Conservation (phyloP, 2,329 filamentous ascomycete genomes). For the Harringtonia lauricola region DNA sequence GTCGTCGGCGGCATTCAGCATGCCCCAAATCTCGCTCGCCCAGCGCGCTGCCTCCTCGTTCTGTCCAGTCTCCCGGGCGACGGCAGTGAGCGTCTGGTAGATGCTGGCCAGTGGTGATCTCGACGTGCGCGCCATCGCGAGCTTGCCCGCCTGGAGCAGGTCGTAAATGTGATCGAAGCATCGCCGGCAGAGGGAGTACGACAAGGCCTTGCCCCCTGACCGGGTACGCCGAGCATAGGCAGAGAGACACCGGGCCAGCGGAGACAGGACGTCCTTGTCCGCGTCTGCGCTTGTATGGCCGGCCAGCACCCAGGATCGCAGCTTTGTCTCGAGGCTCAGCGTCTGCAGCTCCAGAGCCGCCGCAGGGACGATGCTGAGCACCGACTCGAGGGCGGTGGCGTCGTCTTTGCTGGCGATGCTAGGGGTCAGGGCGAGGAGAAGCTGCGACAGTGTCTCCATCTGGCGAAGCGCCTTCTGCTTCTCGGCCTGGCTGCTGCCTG, state of each 20-base stretch:
- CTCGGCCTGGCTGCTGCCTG: slow-evolving; percentile 25
- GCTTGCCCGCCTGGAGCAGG: slow-evolving; percentile 18
- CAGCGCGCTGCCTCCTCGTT: slow-evolving; percentile 44
- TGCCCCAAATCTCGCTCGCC: slow-evolving; percentile 33
- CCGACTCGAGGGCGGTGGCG: slow-evolving; percentile 36
- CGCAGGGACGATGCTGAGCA: slow-evolving; percentile 44
- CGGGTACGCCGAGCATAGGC: slow-evolving; percentile 46
- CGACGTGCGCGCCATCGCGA: slow-evolving; percentile 23
- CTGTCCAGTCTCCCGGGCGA: slow-evolving; percentile 34
- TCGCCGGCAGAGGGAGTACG: slow-evolving; percentile 27
- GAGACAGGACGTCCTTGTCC: slow-evolving; percentile 54
- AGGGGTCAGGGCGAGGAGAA: slow-evolving; percentile 54
- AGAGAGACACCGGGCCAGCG: slow-evolving; percentile 50
- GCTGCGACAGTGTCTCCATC: slow-evolving; percentile 54
- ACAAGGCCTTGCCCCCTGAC: slow-evolving; percentile 17
- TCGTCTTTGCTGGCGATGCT: slow-evolving; percentile 57
- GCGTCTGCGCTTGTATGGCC: slow-evolving; percentile 43
- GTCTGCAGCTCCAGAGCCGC: slow-evolving; percentile 52
- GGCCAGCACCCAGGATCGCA: slow-evolving; percentile 56
- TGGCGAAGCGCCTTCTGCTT: slow-evolving; percentile 50
- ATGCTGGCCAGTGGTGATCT: slow-evolving; percentile 34
- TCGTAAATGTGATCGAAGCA: slow-evolving; percentile 25
- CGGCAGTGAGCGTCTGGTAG: slow-evolving; percentile 36
- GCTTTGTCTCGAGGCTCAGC: slow-evolving; percentile 48
- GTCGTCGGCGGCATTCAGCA: slow-evolving; percentile 27